Conservation (phyloP, 2,329 filamentous ascomycete species). For the Elsinoe necatrix region DNA sequence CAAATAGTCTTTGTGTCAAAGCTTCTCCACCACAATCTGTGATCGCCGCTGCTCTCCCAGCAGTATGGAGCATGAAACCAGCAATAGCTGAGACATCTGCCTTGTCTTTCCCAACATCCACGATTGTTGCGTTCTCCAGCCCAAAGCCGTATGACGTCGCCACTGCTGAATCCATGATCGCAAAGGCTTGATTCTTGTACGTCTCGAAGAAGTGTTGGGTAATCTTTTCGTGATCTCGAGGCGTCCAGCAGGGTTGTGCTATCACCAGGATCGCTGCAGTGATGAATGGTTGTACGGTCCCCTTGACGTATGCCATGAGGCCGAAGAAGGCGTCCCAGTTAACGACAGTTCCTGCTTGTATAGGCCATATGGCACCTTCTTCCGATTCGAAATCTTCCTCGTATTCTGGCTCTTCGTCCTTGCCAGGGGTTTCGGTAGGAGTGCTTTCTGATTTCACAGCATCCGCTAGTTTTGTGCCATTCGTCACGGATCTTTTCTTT, state of each 20-base stretch:
- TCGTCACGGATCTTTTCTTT: slow-evolving; percentile 28
- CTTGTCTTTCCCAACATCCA: slow-evolving; percentile 88
- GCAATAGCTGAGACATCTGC: slow-evolving; percentile 85
- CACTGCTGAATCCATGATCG: slow-evolving; percentile 78
- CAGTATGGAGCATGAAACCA: slow-evolving; percentile 68
- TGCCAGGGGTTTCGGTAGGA: neutral
- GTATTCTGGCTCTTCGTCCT: slow-evolving; percentile 58
- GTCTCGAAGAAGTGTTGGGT: slow-evolving; percentile 96
- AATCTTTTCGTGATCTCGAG: slow-evolving; percentile 76
- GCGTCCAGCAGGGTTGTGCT: slow-evolving; percentile 81
- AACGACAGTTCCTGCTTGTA: slow-evolving; percentile 70
- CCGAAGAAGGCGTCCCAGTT: slow-evolving; percentile 93
- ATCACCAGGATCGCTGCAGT: slow-evolving; percentile 92
- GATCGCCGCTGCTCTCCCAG: slow-evolving; percentile 53
- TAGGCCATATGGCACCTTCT: slow-evolving; percentile 83
- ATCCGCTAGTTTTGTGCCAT: slow-evolving; percentile 27
- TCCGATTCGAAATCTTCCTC: slow-evolving; percentile 83
- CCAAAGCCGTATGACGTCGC: slow-evolving; percentile 78
- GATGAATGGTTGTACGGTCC: slow-evolving; percentile 78
- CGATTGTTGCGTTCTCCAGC: slow-evolving; percentile 68
- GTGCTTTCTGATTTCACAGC: slow-evolving; percentile 30
- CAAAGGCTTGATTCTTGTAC: slow-evolving; percentile 87
- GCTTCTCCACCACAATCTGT: slow-evolving; percentile 73
- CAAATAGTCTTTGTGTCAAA: slow-evolving; percentile 66
- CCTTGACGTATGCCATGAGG: slow-evolving; percentile 84